phyloP scores from a whole-genome alignment of 2,329 filamentous ascomycete genomes.

The Leptosphaerulina australis region DNA sequence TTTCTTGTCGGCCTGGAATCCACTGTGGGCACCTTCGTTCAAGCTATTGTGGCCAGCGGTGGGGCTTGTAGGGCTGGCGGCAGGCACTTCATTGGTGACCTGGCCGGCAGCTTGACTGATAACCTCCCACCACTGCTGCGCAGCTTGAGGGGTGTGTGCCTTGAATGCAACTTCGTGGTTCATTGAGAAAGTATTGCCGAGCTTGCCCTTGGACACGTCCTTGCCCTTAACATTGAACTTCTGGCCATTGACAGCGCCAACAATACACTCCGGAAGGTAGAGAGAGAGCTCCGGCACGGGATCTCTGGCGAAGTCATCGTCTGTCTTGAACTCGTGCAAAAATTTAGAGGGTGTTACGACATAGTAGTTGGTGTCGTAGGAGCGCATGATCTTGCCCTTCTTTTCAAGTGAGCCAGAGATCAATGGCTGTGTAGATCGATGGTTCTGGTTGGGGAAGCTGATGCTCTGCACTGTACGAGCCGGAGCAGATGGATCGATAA shows the following conservation, averaged over 20 bases:
- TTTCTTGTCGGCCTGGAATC: slow-evolving; percentile 16
- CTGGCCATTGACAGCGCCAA: slow-evolving; percentile 73
- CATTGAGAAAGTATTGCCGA: slow-evolving; percentile 81
- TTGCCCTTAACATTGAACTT: slow-evolving; percentile 98
- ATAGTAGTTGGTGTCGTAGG: slow-evolving; percentile 83
- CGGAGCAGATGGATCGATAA: slow-evolving; percentile 78
- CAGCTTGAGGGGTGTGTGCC: slow-evolving; percentile 79
- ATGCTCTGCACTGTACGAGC: slow-evolving; percentile 76
- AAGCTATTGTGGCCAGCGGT: slow-evolving; percentile 32
- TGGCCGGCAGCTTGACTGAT: slow-evolving; percentile 67
- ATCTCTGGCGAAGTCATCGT: slow-evolving; percentile 74
- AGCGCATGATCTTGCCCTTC: slow-evolving; percentile 85
- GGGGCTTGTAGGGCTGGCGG: slow-evolving; percentile 46
- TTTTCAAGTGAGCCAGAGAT: slow-evolving; percentile 89
- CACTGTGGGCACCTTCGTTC: slow-evolving; percentile 1
- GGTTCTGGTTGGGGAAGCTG: slow-evolving; percentile 86
- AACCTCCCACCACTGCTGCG: slow-evolving; percentile 82
- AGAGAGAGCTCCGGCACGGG: slow-evolving; percentile 85
- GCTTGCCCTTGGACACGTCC: slow-evolving; percentile 76
- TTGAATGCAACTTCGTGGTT: slow-evolving; percentile 84
- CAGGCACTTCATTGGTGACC: slow-evolving; percentile 51
- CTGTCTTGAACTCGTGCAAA: slow-evolving; percentile 95
- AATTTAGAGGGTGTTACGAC: slow-evolving; percentile 87
- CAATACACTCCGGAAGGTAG: slow-evolving; percentile 86
- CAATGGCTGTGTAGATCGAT: slow-evolving; percentile 77